Percentiles rank a stretch among this genome's conserved stretches.
Evolutionary conservation across 805 yeast genomes (phyloP).

Genomic region (Saturnispora gosingensis): DNA sequence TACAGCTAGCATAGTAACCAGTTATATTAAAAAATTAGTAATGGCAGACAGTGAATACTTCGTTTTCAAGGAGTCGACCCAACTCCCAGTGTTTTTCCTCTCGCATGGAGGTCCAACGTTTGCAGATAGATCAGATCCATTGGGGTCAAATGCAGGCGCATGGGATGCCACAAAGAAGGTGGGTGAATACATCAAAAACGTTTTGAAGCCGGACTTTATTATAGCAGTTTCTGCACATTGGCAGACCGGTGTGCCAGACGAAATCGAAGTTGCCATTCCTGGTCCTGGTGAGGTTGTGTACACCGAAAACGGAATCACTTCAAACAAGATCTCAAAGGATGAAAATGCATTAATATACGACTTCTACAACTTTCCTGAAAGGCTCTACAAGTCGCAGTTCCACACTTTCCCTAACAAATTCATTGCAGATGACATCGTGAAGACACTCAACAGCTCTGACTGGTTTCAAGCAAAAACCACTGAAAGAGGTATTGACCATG

Average conservation of each 20-base stretch:
- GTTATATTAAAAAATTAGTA: slow-evolving; percentile 9
- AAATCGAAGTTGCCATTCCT: slow-evolving; percentile 44
- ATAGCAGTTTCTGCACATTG: slow-evolving; percentile 72
- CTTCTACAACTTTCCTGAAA: slow-evolving; percentile 61
- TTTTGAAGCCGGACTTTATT: slow-evolving; percentile 54
- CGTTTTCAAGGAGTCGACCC: slow-evolving; percentile 15
- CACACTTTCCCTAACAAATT: slow-evolving; percentile 37
- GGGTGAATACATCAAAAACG: slow-evolving; percentile 42
- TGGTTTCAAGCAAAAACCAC: slow-evolving; percentile 34
- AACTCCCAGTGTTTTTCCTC: slow-evolving; percentile 52
- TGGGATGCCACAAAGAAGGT: slow-evolving; percentile 39
- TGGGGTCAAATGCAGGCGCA: slow-evolving; percentile 52
- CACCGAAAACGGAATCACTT: slow-evolving; percentile 11
- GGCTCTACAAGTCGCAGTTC: slow-evolving; percentile 56
- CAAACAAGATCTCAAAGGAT: slow-evolving; percentile 15
- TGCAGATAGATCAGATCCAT: slow-evolving; percentile 42
- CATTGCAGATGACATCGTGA: slow-evolving; percentile 37
- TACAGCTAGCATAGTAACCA: slow-evolving; percentile 1
- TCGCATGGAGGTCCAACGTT: slow-evolving; percentile 86
- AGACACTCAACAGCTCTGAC: slow-evolving; percentile 33
- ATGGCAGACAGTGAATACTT: slow-evolving; percentile 15
- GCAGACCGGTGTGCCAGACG: slow-evolving; percentile 39
- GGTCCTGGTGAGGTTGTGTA: slow-evolving; percentile 14
- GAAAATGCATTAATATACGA: slow-evolving; percentile 62
- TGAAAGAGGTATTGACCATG: slow-evolving; percentile 72